phyloP scores from a whole-genome alignment of 345 rosid species.

The Noccaea caerulescens region DNA sequence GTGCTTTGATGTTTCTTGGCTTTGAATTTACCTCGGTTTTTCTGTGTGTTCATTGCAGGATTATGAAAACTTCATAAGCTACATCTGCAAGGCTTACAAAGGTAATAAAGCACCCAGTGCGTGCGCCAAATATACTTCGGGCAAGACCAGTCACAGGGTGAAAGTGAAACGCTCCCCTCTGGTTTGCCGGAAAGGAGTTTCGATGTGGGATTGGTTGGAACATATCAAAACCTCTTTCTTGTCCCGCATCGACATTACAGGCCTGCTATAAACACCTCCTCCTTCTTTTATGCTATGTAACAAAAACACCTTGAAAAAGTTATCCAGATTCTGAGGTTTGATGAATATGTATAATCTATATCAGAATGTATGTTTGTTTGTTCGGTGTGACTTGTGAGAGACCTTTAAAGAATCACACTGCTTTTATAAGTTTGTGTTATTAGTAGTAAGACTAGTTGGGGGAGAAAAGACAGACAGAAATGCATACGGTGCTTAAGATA shows the following conservation, averaged over 20 bases:
- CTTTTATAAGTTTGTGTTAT: background rate
- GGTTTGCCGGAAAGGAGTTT: slow-evolving; percentile 52
- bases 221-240: slow-evolving; percentile 22
- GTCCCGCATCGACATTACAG: slow-evolving; percentile 12
- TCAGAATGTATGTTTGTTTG: slow-evolving; percentile 20
- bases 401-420: slow-evolving; percentile 2
- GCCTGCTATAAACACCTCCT: slow-evolving; percentile 26
- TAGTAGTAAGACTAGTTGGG: background rate
- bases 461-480: background rate
- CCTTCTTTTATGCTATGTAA: background rate
- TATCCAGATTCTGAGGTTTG: background rate
- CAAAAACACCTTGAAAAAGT: background rate
- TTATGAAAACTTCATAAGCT: slow-evolving; percentile 73
- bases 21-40: background rate
- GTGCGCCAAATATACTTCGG: slow-evolving; percentile 51
- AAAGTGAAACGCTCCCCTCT: slow-evolving; percentile 37
- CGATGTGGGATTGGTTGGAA: slow-evolving; percentile 29
- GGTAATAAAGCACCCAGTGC: slow-evolving; percentile 55
- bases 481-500: too few species aligned
- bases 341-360: background rate
- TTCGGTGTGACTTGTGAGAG: background rate
- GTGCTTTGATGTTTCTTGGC: slow-evolving; percentile 3
- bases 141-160: slow-evolving; percentile 18
- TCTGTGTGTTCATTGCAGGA: slow-evolving; percentile 50
- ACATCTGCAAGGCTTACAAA: slow-evolving; percentile 77